Conservation (phyloP, 2,329 filamentous ascomycete genomes). For the Venturia aucupariae region DNA sequence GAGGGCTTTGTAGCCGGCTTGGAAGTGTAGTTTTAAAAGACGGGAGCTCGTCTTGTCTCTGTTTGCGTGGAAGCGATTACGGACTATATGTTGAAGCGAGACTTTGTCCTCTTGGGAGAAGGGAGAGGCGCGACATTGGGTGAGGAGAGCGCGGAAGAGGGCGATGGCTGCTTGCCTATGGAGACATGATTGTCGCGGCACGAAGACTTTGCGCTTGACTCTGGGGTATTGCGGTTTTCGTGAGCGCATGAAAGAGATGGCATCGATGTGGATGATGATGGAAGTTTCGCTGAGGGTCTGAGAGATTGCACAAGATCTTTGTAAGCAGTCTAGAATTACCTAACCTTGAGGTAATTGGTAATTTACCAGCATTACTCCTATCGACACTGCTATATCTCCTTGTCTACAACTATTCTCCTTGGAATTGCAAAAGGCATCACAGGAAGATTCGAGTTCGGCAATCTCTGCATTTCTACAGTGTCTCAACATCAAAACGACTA, state of each 20-base stretch:
- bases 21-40: slow-evolving; percentile 52
- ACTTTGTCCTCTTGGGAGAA: slow-evolving; percentile 42
- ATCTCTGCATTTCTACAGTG: no score
- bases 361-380: neutral
- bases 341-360: neutral
- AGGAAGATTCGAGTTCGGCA: no score
- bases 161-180: slow-evolving; percentile 46
- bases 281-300: neutral
- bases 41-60: slow-evolving; percentile 47
- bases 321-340: neutral
- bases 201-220: neutral
- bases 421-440: no score
- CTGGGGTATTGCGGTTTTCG: neutral
- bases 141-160: slow-evolving; percentile 62
- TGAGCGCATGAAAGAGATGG: neutral
- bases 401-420: no score
- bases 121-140: slow-evolving; percentile 44
- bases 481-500: neutral
- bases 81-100: slow-evolving; percentile 50
- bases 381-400: neutral
- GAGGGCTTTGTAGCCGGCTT: slow-evolving; percentile 55
- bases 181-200: slow-evolving; percentile 7
- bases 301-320: neutral
- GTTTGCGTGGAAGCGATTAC: slow-evolving; percentile 54
- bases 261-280: neutral